Percentiles rank a stretch among this genome's conserved stretches.
Conservation (phyloP, 805 yeast species). For the Starmerella khaoyaiensis region DNA sequence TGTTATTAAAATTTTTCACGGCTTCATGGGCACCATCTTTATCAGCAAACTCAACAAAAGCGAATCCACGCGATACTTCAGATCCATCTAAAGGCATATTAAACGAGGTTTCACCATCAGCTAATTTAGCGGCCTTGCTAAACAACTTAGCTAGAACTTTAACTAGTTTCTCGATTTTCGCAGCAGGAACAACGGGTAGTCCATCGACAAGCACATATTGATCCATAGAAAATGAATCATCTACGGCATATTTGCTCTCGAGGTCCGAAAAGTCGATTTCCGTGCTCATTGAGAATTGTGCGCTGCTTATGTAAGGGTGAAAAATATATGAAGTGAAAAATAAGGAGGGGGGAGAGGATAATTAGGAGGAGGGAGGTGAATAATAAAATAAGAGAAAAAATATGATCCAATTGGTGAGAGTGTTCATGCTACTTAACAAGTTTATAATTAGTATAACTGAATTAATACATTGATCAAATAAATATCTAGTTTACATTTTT, state of each 20-base stretch:
- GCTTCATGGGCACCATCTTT: slow-evolving; percentile 62
- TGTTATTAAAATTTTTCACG: slow-evolving; percentile 67
- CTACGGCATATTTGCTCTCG: slow-evolving; percentile 59
- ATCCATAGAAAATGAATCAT: slow-evolving; percentile 51
- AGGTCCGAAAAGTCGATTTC: slow-evolving; percentile 65
- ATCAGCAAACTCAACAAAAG: slow-evolving; percentile 65
- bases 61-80: slow-evolving; percentile 71
- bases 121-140: slow-evolving; percentile 56
- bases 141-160: slow-evolving; percentile 78
- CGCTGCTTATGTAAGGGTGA: no score
- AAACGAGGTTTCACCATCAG: slow-evolving; percentile 37
- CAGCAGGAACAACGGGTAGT: slow-evolving; percentile 86
- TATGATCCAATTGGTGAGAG: neutral
- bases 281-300: no score
- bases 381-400: no score
- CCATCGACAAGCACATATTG: slow-evolving; percentile 82
- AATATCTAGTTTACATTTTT: slow-evolving; percentile 1
- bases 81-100: slow-evolving; percentile 56
- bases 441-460: neutral
- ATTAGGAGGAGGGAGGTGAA: no score
- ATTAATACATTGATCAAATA: neutral
- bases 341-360: no score
- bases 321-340: no score
- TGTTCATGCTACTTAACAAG: neutral
- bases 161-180: slow-evolving; percentile 68